Percentiles rank a stretch among this genome's conserved stretches.
These are phyloP conservation scores for Verbena officinalis DNA, from an alignment of 257 asterid genomes.

Conservation along the genomic window DNA sequence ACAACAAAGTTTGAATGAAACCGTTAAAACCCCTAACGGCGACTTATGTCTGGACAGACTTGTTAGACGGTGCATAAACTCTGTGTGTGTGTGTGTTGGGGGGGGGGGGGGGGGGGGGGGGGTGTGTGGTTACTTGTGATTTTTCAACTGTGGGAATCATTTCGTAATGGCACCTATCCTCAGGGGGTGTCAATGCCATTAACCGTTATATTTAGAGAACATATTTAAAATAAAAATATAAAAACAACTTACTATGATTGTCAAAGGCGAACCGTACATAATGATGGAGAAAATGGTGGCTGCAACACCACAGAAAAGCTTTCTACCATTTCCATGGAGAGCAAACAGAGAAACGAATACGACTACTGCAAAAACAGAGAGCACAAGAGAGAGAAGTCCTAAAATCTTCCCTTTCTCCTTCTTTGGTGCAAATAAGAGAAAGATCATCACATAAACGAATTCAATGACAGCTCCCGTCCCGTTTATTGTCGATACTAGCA, in stretches of 20 bases:
- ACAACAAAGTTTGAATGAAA: too few species aligned
- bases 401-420: slow-evolving; percentile 63
- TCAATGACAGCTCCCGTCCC: slow-evolving; percentile 78
- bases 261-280: slow-evolving; percentile 84
- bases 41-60: too few species aligned
- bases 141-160: too few species aligned
- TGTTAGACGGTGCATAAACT: too few species aligned
- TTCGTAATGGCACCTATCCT: too few species aligned
- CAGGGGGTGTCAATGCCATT: too few species aligned
- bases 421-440: slow-evolving; percentile 57
- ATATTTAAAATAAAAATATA: background rate
- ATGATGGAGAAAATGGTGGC: slow-evolving; percentile 81
- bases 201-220: too few species aligned
- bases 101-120: too few species aligned
- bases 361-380: slow-evolving; percentile 47
- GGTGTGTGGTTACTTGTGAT: too few species aligned
- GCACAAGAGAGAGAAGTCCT: slow-evolving; percentile 45
- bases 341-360: slow-evolving; percentile 63
- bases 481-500: slow-evolving; percentile 69
- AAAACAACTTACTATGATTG: slow-evolving; percentile 59
- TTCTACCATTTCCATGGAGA: slow-evolving; percentile 64
- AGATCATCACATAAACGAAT: slow-evolving; percentile 52
- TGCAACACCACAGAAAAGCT: slow-evolving; percentile 68
- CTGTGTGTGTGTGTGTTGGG: too few species aligned
- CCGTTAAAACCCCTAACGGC: too few species aligned